These are phyloP conservation scores for Cystobasidium pallidum DNA, from an alignment of 1,284 basidiomycete species.

Conservation along the genomic window DNA sequence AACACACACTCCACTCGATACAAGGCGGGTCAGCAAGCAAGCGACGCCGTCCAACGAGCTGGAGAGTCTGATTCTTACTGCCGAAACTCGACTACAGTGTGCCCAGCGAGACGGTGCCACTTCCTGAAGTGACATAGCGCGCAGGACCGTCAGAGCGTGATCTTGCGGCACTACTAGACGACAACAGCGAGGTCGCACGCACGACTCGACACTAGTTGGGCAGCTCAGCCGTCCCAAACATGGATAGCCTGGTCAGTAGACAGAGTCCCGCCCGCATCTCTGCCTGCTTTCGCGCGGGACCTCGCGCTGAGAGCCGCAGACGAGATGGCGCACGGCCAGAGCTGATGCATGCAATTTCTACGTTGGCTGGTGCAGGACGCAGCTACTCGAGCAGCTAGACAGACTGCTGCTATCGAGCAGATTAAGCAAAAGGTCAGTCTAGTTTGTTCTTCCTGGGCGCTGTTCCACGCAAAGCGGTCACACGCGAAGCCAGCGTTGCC, in stretches of 20 bases:
- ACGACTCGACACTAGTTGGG: neutral
- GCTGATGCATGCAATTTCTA: constrained; percentile 1
- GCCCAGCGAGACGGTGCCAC: neutral
- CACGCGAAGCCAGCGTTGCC: constrained; percentile 8
- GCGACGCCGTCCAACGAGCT: neutral
- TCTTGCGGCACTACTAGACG: neutral
- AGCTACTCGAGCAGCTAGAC: constrained; percentile 33
- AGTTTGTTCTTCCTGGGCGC: neutral
- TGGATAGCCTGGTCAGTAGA: constrained; percentile 25
- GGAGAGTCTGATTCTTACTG: too few species aligned
- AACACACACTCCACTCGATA: neutral
- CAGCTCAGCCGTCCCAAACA: neutral
- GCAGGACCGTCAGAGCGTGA: neutral
- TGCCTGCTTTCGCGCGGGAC: neutral
- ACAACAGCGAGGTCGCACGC: constrained; percentile 4
- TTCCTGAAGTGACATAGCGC: neutral
- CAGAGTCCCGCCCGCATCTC: too few species aligned
- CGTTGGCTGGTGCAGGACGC: constrained; percentile 28
- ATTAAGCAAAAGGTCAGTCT: constrained; percentile 37
- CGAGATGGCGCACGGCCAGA: neutral
- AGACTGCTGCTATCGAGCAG: constrained; percentile 43
- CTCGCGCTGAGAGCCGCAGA: neutral
- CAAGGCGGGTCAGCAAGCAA: neutral
- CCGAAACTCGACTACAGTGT: too few species aligned
- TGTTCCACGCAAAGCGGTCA: neutral